phyloP scores from a whole-genome alignment of 1,284 basidiomycete species.

The Irpex sp. region DNA sequence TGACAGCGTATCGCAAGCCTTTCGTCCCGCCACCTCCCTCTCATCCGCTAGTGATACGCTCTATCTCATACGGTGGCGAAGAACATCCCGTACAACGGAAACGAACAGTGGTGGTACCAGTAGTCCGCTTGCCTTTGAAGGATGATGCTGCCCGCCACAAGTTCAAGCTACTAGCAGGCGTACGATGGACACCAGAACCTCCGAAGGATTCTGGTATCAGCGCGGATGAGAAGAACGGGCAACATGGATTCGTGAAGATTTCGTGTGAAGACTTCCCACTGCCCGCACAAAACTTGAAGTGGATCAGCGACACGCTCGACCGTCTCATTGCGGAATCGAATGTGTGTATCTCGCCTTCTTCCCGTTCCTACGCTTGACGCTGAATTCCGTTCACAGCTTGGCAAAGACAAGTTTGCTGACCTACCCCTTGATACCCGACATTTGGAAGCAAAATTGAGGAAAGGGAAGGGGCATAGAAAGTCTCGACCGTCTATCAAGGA shows the following conservation, averaged over 20 bases:
- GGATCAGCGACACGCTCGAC: conserved; percentile 79
- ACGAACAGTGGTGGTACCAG: conserved; percentile 67
- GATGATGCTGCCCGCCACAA: conserved; percentile 65
- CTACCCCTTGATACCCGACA: conserved; percentile 79
- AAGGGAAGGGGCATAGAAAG: conserved; percentile 58
- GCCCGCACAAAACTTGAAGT: conserved; percentile 81
- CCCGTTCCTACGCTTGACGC: conserved; percentile 2
- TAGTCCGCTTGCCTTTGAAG: conserved; percentile 66
- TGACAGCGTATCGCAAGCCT: conserved; percentile 68
- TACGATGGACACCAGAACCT: conserved; percentile 74
- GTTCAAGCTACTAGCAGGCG: conserved; percentile 78
- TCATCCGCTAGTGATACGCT: conserved; percentile 66
- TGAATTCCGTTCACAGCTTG: conserved; percentile 35
- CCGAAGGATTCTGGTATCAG: conserved; percentile 63
- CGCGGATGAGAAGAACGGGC: conserved; percentile 39
- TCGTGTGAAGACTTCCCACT: conserved; percentile 80
- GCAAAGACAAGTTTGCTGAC: conserved; percentile 50
- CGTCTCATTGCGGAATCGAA: conserved; percentile 72
- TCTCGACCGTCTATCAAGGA: conserved; percentile 65
- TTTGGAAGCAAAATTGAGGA: conserved; percentile 63
- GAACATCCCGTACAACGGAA: conserved; percentile 68
- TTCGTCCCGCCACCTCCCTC: conserved; percentile 63
- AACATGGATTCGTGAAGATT: conserved; percentile 81
- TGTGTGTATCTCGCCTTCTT: conserved; percentile 41
- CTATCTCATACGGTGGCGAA: conserved; percentile 75